These are phyloP conservation scores for Boletus sp. DNA, from an alignment of 1,284 basidiomycete genomes.

Conservation along the genomic window DNA sequence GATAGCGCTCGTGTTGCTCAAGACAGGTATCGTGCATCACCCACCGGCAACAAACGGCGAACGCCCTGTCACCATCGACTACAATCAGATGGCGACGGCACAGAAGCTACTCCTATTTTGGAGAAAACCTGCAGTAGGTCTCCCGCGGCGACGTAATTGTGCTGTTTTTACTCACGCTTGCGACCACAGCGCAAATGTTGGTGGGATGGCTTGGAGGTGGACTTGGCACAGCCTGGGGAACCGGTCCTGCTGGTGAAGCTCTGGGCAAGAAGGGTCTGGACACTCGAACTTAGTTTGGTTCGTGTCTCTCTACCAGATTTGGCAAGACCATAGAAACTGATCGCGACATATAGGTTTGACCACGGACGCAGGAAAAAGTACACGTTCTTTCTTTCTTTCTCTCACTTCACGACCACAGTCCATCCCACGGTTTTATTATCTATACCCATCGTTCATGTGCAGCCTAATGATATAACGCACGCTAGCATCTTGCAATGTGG, in stretches of 20 bases:
- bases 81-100: constrained; percentile 92
- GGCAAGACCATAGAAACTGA: constrained; percentile 2
- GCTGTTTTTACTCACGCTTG: constrained; percentile 2
- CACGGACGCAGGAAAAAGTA: constrained; percentile 3
- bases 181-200: constrained; percentile 87
- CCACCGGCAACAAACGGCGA: constrained; percentile 48
- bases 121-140: constrained; percentile 93
- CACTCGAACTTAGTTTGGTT: constrained; percentile 91
- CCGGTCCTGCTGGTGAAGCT: constrained; percentile 69
- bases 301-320: constrained; percentile 33
- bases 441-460: constrained; percentile 30
- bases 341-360: constrained; percentile 20
- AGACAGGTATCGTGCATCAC: constrained; percentile 89
- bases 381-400: constrained; percentile 6
- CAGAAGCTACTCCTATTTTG: constrained; percentile 98
- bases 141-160: constrained; percentile 3
- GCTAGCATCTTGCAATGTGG: constrained; percentile 24
- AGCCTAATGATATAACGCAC: constrained; percentile 30
- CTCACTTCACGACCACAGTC: constrained; percentile 20
- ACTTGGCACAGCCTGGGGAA: constrained; percentile 60
- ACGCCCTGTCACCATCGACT: constrained; percentile 76
- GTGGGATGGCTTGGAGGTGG: constrained; percentile 98
- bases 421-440: constrained; percentile 22
- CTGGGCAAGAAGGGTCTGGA: constrained; percentile 99
- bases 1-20: constrained; percentile 94